Conservation (phyloP, 1,139 yeast species). For the Kurtzmaniella quercitrusa region DNA sequence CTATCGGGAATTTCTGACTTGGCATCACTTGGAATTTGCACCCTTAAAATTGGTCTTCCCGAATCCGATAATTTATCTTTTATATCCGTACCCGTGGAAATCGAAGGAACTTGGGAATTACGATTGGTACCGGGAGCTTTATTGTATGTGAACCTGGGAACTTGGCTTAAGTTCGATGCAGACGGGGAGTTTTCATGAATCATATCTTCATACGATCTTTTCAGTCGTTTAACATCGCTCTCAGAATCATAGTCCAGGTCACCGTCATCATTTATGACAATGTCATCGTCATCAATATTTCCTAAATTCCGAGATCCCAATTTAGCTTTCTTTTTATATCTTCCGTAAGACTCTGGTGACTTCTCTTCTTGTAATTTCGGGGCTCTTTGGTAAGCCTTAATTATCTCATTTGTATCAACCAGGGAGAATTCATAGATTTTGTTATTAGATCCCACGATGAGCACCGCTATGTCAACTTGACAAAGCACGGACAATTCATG, state of each 20-base stretch:
- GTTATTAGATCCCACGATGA: conserved; percentile 82
- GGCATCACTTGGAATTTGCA: conserved; percentile 47
- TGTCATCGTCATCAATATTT: conserved; percentile 15
- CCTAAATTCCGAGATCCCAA: conserved; percentile 12
- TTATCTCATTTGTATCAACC: conserved; percentile 58
- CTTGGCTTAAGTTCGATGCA: neutral
- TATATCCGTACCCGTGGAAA: neutral
- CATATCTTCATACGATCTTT: conserved; percentile 11
- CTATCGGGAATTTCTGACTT: conserved; percentile 22
- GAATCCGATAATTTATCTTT: conserved; percentile 55
- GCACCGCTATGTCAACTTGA: conserved; percentile 88
- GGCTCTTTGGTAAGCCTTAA: conserved; percentile 47
- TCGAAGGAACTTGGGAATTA: neutral
- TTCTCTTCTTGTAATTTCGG: conserved; percentile 49
- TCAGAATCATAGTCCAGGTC: conserved; percentile 30
- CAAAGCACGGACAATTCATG: conserved; percentile 91
- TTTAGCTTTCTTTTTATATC: conserved; percentile 32
- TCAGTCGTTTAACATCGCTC: conserved; percentile 26
- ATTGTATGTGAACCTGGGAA: neutral
- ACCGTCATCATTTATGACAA: conserved; percentile 19
- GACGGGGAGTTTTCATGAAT: neutral
- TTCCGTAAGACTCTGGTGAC: conserved; percentile 57
- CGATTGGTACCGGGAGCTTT: neutral
- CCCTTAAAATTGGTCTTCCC: conserved; percentile 55
- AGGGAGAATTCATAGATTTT: conserved; percentile 80